Conservation (phyloP, 306 rosid genomes). For the Begonia peltatifolia region DNA sequence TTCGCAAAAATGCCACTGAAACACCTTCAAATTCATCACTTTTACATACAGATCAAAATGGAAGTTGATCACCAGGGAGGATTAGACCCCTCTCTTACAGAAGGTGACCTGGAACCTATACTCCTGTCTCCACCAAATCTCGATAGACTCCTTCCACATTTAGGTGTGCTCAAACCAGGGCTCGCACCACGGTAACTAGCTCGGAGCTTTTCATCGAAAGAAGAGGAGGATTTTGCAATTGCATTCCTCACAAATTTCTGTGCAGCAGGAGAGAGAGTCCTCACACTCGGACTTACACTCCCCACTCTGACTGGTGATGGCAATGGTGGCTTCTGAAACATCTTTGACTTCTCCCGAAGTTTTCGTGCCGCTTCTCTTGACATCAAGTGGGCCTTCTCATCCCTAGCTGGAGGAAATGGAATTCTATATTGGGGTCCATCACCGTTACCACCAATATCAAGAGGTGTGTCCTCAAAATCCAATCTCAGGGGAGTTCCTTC, state of each 20-base stretch:
- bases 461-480: conserved; percentile 69
- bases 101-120: conserved; percentile 69
- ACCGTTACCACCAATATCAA: conserved; percentile 71
- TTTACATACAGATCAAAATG: too few relatives aligned
- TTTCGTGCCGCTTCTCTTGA: conserved; percentile 85
- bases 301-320: conserved; percentile 80
- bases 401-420: conserved; percentile 62
- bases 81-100: conserved; percentile 64
- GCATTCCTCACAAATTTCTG: conserved; percentile 93
- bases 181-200: conserved; percentile 89
- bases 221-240: conserved; percentile 56
- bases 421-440: conserved; percentile 86
- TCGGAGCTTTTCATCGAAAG: conserved; percentile 87
- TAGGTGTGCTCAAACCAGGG: conserved; percentile 68
- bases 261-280: conserved; percentile 86
- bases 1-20: too few relatives aligned
- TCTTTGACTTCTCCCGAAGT: conserved; percentile 67
- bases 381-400: conserved; percentile 82
- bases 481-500: conserved; percentile 92
- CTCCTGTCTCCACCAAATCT: conserved; percentile 64
- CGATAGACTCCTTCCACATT: conserved; percentile 62
- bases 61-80: conserved; percentile 42
- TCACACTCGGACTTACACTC: conserved; percentile 75
- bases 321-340: conserved; percentile 82
- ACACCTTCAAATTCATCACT: too few relatives aligned